Evolutionary conservation across 768 basidiomycete genomes (phyloP), one percentile per base, ranked within the genome.

Genomic region (Saitozyma podzolica): DNA sequence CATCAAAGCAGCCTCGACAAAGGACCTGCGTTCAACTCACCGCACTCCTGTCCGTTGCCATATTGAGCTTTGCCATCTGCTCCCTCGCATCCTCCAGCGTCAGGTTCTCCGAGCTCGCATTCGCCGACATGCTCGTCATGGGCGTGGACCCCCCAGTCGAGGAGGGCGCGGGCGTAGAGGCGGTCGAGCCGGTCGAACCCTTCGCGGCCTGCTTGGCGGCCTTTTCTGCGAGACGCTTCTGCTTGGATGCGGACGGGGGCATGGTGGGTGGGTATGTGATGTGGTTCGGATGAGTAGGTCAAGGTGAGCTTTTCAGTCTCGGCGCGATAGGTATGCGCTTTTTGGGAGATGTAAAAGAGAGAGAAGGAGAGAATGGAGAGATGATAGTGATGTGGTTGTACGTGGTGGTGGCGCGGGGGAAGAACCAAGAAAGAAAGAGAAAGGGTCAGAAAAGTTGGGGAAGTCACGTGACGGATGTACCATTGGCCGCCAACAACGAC

Each of bases 141-240:
- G 95, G 92, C 5, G 93, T 96, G 73, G 85, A 86, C 17, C 82
- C 81, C 2, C 85, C 77, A 75, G 83, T 84, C 37, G 83, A 83
- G 1, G 89, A 89, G 58, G 86, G 87, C 0, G 86, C 81, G 5
- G 90, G 88, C 40, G 85, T 80, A 76, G 84, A 81, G 11, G 84
- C 84, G 14, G 86, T 84, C 9, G 78, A 76, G 39, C 63, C 61
- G 20, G 68, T 58, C 65, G 75, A 9, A 29, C 47, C 54, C 9
- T 80, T 80, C 29, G 81, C 83, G 19, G 83, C 78, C 10, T 66
- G 79, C 72, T 83, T 88, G 9, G 88, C 84, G 59, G 86, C 84
- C 81, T 96, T 96, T 80, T 95, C 94, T 64, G 91, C 93, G 61
- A 96, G 86, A 53, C 95, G 87, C 80, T 97, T 97, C 80, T 92